Conservation (phyloP, 371 early-diverging fungal genomes). For the Mortierella sp. region DNA sequence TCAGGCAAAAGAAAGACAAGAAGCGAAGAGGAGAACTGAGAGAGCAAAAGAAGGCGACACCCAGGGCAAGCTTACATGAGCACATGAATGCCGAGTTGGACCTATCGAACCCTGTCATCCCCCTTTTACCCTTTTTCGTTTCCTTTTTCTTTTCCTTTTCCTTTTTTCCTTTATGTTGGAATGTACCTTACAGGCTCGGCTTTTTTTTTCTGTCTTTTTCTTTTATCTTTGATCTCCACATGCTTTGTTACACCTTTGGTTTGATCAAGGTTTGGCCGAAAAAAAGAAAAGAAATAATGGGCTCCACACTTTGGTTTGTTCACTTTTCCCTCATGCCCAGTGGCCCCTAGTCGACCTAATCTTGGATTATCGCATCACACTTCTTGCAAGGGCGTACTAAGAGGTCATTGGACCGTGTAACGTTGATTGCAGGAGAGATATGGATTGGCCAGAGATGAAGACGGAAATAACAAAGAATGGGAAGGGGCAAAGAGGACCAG, state of each 20-base stretch:
- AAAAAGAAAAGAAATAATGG: background rate
- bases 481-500: background rate
- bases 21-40: background rate
- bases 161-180: background rate
- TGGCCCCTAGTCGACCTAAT: background rate
- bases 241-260: slow-evolving; percentile 11
- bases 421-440: slow-evolving; percentile 9
- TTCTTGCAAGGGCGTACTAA: background rate
- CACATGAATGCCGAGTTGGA: background rate
- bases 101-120: background rate
- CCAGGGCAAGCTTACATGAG: background rate
- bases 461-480: background rate
- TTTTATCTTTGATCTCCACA: slow-evolving; percentile 9
- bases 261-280: slow-evolving; percentile 12
- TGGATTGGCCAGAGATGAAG: slow-evolving; percentile 9
- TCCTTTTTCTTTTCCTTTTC: background rate
- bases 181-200: too few species aligned
- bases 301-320: background rate
- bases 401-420: slow-evolving; percentile 11
- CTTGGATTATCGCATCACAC: slow-evolving; percentile 1
- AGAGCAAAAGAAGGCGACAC: background rate
- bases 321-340: background rate
- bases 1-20: background rate
- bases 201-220: too few species aligned
- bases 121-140: background rate